Evolutionary conservation across 2,329 filamentous ascomycete species (phyloP).

Genomic region (Sporothrix schenckii): DNA sequence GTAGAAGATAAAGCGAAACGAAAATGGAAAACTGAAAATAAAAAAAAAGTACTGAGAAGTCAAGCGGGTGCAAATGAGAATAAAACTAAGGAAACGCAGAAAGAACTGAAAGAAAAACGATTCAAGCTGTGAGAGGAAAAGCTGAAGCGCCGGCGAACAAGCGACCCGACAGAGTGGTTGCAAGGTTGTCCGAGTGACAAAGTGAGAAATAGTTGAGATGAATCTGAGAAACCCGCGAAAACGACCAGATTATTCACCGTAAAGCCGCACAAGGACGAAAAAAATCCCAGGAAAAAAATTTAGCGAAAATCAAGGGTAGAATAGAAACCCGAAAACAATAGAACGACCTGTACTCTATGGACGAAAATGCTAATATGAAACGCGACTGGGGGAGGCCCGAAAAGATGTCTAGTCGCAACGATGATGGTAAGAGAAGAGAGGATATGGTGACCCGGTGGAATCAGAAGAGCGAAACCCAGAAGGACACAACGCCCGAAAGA

Average conservation of each 20-base stretch:
- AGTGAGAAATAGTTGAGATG: conserved; percentile 12
- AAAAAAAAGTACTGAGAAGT: neutral
- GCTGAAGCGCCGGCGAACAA: neutral
- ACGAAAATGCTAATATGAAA: no score
- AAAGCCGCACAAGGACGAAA: neutral
- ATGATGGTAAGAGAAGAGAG: neutral
- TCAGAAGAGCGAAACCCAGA: neutral
- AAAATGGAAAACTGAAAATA: neutral
- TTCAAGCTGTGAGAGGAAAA: neutral
- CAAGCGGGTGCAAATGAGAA: neutral
- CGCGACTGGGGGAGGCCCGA: neutral
- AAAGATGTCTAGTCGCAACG: neutral
- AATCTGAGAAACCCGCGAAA: neutral
- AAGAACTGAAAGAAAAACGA: neutral
- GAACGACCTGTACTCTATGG: neutral
- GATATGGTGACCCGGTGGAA: neutral
- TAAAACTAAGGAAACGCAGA: conserved; percentile 9
- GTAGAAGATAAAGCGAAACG: neutral
- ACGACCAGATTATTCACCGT: neutral
- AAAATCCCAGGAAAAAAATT: neutral
- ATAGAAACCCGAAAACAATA: neutral
- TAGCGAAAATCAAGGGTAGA: neutral
- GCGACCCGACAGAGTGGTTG: neutral
- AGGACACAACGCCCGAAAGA: conserved; percentile 2
- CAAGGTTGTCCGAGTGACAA: conserved; percentile 14